Conservation (phyloP, 148 eudicot genomes). For the Euryodendron excelsum region DNA sequence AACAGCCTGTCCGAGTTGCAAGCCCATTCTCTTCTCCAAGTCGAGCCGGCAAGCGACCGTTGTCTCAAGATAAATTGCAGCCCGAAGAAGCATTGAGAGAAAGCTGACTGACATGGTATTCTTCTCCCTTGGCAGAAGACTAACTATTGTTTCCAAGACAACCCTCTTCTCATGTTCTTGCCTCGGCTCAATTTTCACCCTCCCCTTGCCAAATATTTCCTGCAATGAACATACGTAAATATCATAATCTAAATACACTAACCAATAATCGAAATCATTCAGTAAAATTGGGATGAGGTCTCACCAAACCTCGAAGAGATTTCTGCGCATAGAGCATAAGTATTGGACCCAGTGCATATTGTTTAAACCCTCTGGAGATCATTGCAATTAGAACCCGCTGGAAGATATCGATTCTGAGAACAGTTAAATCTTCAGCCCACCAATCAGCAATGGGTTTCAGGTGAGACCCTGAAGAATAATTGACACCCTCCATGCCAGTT, state of each 20-base stretch:
- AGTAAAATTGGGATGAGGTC: constrained; percentile 30
- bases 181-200: constrained; percentile 73
- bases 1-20: constrained; percentile 78
- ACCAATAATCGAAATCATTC: background rate
- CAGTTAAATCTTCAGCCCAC: constrained; percentile 92
- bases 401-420: constrained; percentile 76
- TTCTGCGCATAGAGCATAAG: constrained; percentile 90
- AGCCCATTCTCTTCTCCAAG: constrained; percentile 82
- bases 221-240: constrained; percentile 22
- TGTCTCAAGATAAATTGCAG: constrained; percentile 76
- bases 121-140: constrained; percentile 82
- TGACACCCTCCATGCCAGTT: constrained; percentile 36
- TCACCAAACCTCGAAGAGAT: constrained; percentile 88
- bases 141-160: constrained; percentile 79
- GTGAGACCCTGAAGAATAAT: constrained; percentile 30
- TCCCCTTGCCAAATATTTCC: constrained; percentile 72
- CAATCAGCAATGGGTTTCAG: constrained; percentile 63
- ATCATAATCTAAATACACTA: background rate
- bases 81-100: constrained; percentile 81
- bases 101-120: constrained; percentile 78
- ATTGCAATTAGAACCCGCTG: constrained; percentile 76
- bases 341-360: constrained; percentile 76
- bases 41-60: constrained; percentile 89
- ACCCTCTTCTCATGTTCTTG: constrained; percentile 86
- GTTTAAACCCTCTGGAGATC: constrained; percentile 79